phyloP scores from a whole-genome alignment of 23 red algal species.

The Agarophyton chilense region DNA sequence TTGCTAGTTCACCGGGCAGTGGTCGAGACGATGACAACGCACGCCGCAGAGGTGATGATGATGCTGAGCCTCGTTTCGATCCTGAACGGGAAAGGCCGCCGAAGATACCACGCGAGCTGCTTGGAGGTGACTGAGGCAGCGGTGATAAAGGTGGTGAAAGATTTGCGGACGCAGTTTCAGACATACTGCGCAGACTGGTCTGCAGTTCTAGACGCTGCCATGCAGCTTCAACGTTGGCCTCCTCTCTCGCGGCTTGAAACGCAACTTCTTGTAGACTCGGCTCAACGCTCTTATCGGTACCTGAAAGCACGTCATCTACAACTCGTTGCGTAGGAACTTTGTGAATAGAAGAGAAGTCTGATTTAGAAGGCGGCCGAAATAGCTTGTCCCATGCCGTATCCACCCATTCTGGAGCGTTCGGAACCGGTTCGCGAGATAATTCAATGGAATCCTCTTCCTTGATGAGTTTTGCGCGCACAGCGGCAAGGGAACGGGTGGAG shows the following conservation, averaged over 20 bases:
- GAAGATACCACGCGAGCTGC: neutral
- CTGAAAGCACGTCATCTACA: slow-evolving; percentile 51
- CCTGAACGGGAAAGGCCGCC: slow-evolving; percentile 2
- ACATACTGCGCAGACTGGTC: slow-evolving; percentile 22
- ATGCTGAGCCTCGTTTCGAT: slow-evolving; percentile 16
- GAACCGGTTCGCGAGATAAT: slow-evolving; percentile 16
- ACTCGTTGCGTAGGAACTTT: slow-evolving; percentile 48
- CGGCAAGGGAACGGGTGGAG: slow-evolving; percentile 23
- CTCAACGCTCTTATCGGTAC: slow-evolving; percentile 57
- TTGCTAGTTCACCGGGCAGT: slow-evolving; percentile 1
- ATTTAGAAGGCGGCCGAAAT: slow-evolving; percentile 43
- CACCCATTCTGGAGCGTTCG: slow-evolving; percentile 57
- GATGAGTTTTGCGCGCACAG: slow-evolving; percentile 14
- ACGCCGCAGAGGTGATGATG: neutral
- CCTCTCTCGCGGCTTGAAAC: slow-evolving; percentile 49
- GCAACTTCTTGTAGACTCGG: slow-evolving; percentile 54
- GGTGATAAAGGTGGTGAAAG: slow-evolving; percentile 5
- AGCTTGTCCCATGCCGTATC: slow-evolving; percentile 41
- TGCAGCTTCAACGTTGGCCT: slow-evolving; percentile 49
- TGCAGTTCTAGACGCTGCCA: slow-evolving; percentile 44
- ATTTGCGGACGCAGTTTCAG: slow-evolving; percentile 25
- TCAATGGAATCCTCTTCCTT: slow-evolving; percentile 10
- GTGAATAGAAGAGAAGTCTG: slow-evolving; percentile 18
- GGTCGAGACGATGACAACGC: neutral
- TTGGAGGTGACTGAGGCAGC: neutral